Conservation (phyloP, 2,329 filamentous ascomycete genomes). For the Byssoonygena ceratinophila region DNA sequence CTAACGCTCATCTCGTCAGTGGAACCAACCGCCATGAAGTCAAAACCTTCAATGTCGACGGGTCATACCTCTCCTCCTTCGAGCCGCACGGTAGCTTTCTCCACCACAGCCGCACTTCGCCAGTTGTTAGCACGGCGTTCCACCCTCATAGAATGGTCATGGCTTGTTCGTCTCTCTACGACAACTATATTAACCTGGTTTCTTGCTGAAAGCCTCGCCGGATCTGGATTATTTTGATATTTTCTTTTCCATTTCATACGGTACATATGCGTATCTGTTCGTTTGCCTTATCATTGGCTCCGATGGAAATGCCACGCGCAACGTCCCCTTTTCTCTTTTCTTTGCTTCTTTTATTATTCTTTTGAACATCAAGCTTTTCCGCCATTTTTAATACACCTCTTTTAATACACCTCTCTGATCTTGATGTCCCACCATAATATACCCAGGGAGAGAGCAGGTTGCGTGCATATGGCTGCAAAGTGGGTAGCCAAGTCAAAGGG, state of each 20-base stretch:
- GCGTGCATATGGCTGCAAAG: not conserved
- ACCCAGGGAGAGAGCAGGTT: not conserved
- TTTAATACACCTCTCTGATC: too few species aligned
- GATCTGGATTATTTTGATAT: not conserved
- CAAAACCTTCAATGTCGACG: constrained; percentile 84
- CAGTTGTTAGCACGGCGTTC: constrained; percentile 83
- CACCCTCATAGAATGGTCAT: constrained; percentile 90
- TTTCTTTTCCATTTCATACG: not conserved
- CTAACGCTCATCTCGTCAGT: constrained; percentile 37
- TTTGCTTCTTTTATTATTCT: not conserved
- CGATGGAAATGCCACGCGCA: too few species aligned
- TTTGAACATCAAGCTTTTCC: not conserved
- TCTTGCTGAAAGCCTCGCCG: constrained; percentile 42
- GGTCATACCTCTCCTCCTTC: constrained; percentile 64
- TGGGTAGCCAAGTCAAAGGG: not conserved
- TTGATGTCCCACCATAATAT: too few species aligned
- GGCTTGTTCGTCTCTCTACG: constrained; percentile 73
- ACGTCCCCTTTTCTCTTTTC: not conserved
- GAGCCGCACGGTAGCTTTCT: constrained; percentile 88
- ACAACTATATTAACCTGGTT: constrained; percentile 84
- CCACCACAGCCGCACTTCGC: constrained; percentile 64
- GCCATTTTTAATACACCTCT: not conserved
- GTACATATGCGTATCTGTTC: not conserved
- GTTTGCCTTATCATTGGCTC: too few species aligned
- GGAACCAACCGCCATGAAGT: constrained; percentile 81